Evolutionary conservation across 2,329 filamentous ascomycete genomes (phyloP), one percentile per base, ranked within the genome.

Genomic region (Penicillium occitanis): DNA sequence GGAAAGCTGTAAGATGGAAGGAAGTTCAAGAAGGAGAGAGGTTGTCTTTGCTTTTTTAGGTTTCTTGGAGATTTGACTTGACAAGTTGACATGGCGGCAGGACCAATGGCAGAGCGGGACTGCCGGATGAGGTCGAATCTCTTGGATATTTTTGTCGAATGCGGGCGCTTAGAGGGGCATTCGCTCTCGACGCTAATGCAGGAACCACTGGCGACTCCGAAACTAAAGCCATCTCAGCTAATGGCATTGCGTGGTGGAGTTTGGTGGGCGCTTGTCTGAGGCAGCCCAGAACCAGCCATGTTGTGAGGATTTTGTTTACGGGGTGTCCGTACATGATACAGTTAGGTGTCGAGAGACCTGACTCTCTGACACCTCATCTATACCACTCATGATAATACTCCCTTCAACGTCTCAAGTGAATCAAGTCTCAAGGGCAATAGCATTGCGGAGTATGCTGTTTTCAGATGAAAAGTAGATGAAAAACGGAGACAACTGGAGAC

Each of bases 101-200:
- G 25, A 19, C 48, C 61, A 63, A 63, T 63, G 46, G 22, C 35
- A 30, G n/a, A 7, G 46, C 46, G 35, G 48, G 60, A 42, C 17
- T 13, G 48, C 35, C 48, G 22, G 61, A 63, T 63, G 61, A 55
- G 48, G 48, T 28, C 37, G 25, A 57, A 22, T 57, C 53, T 57
- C 53, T 22, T 57, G 53, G 53, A 57, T 57, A 57, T 57, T 57
- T 25, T 57, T 63, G 33, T 62, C 63, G 63, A 58, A 55, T 46
- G 55, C 40, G 42, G 58, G 64, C 64, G 64, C 64, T 65, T 65
- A 58, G 40, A 65, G 58, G 46, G 58, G 46, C 37, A 50, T 30
- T 53, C 17, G 50, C 50, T 33, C 25, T 30, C 28, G 7, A 30
- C 37, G 58, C 64, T 44, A 42, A 61, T 61, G 64, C 58, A 65